These are phyloP conservation scores for Suillus hirtellus DNA, from an alignment of 768 basidiomycete species.

Conservation along the genomic window DNA sequence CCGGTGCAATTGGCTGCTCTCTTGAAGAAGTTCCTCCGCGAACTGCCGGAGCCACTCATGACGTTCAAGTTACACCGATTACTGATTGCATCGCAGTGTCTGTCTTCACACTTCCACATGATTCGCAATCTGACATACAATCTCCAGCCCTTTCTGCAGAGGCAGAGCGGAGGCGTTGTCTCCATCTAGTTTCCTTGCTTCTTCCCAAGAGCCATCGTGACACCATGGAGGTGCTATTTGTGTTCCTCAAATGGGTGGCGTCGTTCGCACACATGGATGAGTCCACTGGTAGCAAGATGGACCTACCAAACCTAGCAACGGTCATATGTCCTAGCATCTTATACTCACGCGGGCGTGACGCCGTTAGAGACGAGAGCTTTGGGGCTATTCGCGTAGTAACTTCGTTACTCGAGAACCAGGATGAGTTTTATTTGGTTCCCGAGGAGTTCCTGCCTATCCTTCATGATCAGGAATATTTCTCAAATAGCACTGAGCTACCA, in stretches of 20 bases:
- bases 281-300: slow-evolving; percentile 98
- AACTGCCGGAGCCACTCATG: slow-evolving; percentile 94
- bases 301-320: slow-evolving; percentile 90
- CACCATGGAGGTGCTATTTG: slow-evolving; percentile 96
- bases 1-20: slow-evolving; percentile 96
- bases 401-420: slow-evolving; percentile 86
- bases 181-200: slow-evolving; percentile 84
- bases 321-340: slow-evolving; percentile 99
- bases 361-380: slow-evolving; percentile 92
- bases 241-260: slow-evolving; percentile 99
- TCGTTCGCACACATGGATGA: slow-evolving; percentile 98
- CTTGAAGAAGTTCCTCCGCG: slow-evolving; percentile 95
- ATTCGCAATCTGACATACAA: slow-evolving; percentile 4
- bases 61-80: slow-evolving; percentile 92
- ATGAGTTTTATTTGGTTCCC: slow-evolving; percentile 94
- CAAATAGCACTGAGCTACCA: slow-evolving; percentile 83
- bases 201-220: slow-evolving; percentile 94
- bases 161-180: slow-evolving; percentile 75
- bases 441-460: slow-evolving; percentile 85
- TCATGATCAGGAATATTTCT: slow-evolving; percentile 90
- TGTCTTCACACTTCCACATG: slow-evolving; percentile 33
- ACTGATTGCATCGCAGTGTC: slow-evolving; percentile 86
- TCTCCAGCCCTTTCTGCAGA: slow-evolving; percentile 66
- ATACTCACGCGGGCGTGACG: slow-evolving; percentile 82
- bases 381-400: slow-evolving; percentile 84